Evolutionary conservation across 768 basidiomycete genomes (phyloP), one percentile per base, ranked within the genome.

Genomic region (Collybiopsis luxurians): DNA sequence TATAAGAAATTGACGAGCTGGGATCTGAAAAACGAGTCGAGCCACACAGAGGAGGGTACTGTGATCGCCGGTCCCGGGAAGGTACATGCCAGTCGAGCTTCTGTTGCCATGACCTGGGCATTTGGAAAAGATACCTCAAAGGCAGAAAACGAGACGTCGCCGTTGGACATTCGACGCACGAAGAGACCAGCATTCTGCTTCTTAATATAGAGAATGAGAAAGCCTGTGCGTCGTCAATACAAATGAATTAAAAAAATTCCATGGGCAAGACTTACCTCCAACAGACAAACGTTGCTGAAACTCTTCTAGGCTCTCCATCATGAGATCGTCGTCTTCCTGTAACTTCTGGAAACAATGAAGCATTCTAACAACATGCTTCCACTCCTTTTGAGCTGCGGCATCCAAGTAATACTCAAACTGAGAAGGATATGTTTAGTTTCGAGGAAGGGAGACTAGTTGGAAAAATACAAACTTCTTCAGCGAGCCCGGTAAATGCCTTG

Each of bases 101-200:
- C 59, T 0, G 71, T 51, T 1, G 57, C 62, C 67, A 79, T 77
- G 21, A 83, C 71, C 5, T 57, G 58, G 10, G 61, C 63, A 2
- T 70, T 61, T 21, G 63, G 61, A 0, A 79, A 72, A 1, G 77
- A 76, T 10, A 75, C 68, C 59, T 82, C 78, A 56, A 84, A 84
- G 4, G 67, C 64, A 57, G 82, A 82, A 53, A 79, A 73, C 24
- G 70, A 53, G 6, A 74, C 72, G 12, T 61, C 54, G 5, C 59
- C 38, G n/a, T 58, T 46, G 15, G 53, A 53, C 48, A 65, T 67
- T 42, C 39, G 31, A 44, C 77, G 71, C 19, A 79, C 59, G 11
- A 82, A 63, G 3, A 83, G 54, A 10, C 71, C 78, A 2, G 77
- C 80, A 48, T 83, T 83, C 55, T 84, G 83, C 0, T 73, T 70